Evolutionary conservation across 2,329 filamentous ascomycete species (phyloP).

Genomic region (Dothideomycetes sp.): DNA sequence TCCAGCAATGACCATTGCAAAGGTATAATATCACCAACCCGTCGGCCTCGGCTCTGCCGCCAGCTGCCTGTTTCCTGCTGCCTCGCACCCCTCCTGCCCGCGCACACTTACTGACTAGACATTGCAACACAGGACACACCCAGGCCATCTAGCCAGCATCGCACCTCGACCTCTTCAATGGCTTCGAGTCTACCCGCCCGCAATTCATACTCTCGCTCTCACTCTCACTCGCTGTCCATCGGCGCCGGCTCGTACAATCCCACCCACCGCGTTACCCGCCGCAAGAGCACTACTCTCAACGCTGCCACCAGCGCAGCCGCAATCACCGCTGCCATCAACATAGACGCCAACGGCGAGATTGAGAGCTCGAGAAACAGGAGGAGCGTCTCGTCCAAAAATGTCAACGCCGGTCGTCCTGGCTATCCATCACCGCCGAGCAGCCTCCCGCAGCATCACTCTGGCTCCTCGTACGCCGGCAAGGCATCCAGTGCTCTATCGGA

Average conservation of each 20-base stretch:
- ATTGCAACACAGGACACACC: conserved; percentile 22
- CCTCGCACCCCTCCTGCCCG: neutral
- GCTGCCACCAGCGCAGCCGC: conserved; percentile 62
- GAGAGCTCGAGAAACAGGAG: conserved; percentile 50
- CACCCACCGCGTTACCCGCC: conserved; percentile 75
- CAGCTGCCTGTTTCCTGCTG: neutral
- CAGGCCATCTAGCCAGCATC: conserved; percentile 33
- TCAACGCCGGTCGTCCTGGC: too few relatives aligned
- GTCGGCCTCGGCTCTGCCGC: too few relatives aligned
- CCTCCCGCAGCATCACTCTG: conserved; percentile 51
- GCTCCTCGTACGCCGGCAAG: conserved; percentile 16
- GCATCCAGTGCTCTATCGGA: conserved; percentile 37
- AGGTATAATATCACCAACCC: too few relatives aligned
- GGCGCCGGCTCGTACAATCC: conserved; percentile 67
- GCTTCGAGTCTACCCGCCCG: conserved; percentile 50
- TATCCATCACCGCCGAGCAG: conserved; percentile 58
- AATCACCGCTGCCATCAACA: conserved; percentile 51
- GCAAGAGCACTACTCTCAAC: conserved; percentile 83
- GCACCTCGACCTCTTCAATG: conserved; percentile 45
- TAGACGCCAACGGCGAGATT: conserved; percentile 46
- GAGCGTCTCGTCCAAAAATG: conserved; percentile 57
- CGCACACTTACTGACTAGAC: conserved; percentile 2
- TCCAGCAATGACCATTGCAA: conserved; percentile 8
- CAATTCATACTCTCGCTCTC: conserved; percentile 59
- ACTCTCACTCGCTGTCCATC: conserved; percentile 73